A percentile compares a stretch with the other conserved stretches of the same genome.
These are phyloP conservation scores for Lentinula guzmanii DNA, from an alignment of 768 basidiomycete species.

Conservation along the genomic window DNA sequence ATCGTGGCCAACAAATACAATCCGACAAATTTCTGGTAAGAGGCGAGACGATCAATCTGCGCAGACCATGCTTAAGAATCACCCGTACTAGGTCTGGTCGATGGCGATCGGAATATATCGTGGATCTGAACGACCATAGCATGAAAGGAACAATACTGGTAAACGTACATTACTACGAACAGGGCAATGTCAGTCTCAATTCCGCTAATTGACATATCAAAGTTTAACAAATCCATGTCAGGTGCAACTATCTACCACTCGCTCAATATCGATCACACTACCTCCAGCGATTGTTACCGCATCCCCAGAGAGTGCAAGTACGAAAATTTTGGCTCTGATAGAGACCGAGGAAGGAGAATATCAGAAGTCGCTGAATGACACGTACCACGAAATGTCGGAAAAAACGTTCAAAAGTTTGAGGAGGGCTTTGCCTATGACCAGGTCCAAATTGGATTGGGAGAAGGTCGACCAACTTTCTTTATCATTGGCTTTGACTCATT, in stretches of 20 bases:
- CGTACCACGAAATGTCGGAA: constrained; percentile 87
- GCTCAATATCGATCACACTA: constrained; percentile 58
- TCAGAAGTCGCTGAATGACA: constrained; percentile 72
- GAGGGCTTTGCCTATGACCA: constrained; percentile 85
- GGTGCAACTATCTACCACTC: constrained; percentile 86
- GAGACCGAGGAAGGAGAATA: constrained; percentile 76
- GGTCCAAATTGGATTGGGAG: constrained; percentile 96
- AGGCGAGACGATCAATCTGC: neutral
- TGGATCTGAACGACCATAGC: constrained; percentile 59
- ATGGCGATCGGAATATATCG: constrained; percentile 84
- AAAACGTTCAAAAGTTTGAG: constrained; percentile 90
- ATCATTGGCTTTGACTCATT: neutral
- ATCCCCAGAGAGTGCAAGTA: constrained; percentile 45
- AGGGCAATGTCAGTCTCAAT: constrained; percentile 70
- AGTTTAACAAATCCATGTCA: constrained; percentile 21
- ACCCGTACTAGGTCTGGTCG: constrained; percentile 72
- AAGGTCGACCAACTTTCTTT: constrained; percentile 41
- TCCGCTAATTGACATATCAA: neutral
- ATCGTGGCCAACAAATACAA: constrained; percentile 97
- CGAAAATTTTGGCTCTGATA: constrained; percentile 75
- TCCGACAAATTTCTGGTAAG: constrained; percentile 85
- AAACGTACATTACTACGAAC: constrained; percentile 96
- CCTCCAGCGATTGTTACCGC: constrained; percentile 52
- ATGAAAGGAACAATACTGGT: constrained; percentile 72
- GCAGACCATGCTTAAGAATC: neutral